Evolutionary conservation across 768 basidiomycete genomes (phyloP), one percentile per base, ranked within the genome.

Genomic region (Porpolomopsis calyptriformis): DNA sequence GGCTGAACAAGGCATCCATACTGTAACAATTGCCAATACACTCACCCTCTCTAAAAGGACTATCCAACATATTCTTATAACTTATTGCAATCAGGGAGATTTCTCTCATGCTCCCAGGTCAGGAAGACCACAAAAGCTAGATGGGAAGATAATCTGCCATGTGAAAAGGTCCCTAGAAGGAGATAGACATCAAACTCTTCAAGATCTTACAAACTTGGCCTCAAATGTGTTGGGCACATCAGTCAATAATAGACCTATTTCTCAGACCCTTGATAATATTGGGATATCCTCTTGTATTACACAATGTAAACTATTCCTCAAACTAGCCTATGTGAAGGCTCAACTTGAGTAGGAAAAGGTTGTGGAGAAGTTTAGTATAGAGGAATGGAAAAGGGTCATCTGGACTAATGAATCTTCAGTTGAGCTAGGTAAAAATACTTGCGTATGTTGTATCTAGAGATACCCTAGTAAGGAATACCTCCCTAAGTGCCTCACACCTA

Each of bases 361-460:
- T n/a, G 39, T 46, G 29, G 8, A 23, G 40, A 12, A 29, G 0
- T 52, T 33, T 26, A 33, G 14, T 20, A 29, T 11, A 4, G n/a
- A 45, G 22, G 27, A 59, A 18, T 63, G 58, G 56, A 11, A 26
- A 2, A 42, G 47, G 19, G 47, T 57, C 8, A 56, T 55, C 12
- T 64, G 49, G 47, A 60, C 62, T 3, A 61, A 64, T 50, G 60
- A 64, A 45, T 18, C 40, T 40, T 60, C 58, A 42, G 38, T 63
- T 24, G 51, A 52, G 27, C 49, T 57, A 1, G 57, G 47, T 6
- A 54, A 59, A 23, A 39, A 52, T 22, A 31, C 45, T 6, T 52
- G 57, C 39, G 46, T 33, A 22, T 46, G 60, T 41, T 61, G 47
- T 43, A 53, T 61, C n/a, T 61, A 57, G 29, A 42, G 53, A 7